Base-by-base conservation (phyloP, 768 basidiomycete genomes). In the Rhizopogon vinicolor region DNA sequence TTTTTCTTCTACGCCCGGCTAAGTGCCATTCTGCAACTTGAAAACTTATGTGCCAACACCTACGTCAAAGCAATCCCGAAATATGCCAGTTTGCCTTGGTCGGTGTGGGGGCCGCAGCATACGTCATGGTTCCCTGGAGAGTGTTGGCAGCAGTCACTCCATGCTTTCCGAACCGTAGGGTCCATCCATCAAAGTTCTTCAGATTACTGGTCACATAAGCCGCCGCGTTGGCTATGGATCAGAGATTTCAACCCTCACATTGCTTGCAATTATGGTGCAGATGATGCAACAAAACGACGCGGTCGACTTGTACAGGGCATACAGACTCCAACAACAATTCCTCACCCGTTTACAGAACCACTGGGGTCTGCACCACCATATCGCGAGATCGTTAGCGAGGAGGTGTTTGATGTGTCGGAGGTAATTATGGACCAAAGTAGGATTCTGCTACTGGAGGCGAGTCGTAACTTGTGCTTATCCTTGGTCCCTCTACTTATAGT, bases 61-160 rank as follows among this genome's bases (percentile, higher is more conserved):
- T 8, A 10, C 12, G 13, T n/a, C 10, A 29, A 19, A 18, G 3
- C 3, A 31, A 12, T 0, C 12, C 12, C 10, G 10, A 7, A 6
- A 7, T 1, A n/a, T 41, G 1, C 5, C n/a, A 7, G 6, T 10
- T 62, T 80, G 31, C 71, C 75, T 3, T 82, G 80, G 80, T 71
- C 75, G 7, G 66, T 69, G 18, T 82, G 82, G 81, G 82, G 81
- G 10, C 78, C 78, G 2, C 63, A 65, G 35, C 75, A 69, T 59
- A 81, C 81, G 7, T 75, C 81, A 9, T 82, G 82, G 25, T 25
- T 25, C 25, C 25, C 61, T 81, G 80, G 80, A 78, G 82, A 62
- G 77, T 25, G 25, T 25, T 25, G 25, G 3, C 25, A 25, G 25
- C 25, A 81, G 59, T 77, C 80, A 18, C 70, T 80, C 31, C 78